A percentile compares a stretch with the other conserved stretches of the same genome.
Conservation (phyloP, 306 rosid genomes). For the Hippophae rhamnoides region DNA sequence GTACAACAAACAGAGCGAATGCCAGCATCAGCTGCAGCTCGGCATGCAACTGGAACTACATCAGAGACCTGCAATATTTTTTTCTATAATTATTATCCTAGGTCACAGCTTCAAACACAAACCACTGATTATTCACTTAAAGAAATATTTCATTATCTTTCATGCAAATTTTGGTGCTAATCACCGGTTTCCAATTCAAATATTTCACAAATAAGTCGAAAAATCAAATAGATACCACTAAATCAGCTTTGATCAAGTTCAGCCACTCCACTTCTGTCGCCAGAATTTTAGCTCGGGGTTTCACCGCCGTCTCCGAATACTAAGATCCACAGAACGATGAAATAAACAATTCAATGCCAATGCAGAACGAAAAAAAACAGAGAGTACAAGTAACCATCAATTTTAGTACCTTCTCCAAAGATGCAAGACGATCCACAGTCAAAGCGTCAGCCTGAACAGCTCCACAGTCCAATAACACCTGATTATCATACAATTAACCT, state of each 20-base stretch:
- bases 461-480: slow-evolving; percentile 93
- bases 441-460: slow-evolving; percentile 97
- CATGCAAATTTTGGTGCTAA: neutral
- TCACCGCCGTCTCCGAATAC: slow-evolving; percentile 90
- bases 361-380: neutral
- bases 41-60: slow-evolving; percentile 95
- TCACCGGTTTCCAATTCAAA: neutral
- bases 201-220: slow-evolving; percentile 3
- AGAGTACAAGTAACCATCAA: neutral
- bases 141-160: too few relatives aligned
- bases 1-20: slow-evolving; percentile 95
- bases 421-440: slow-evolving; percentile 94
- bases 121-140: too few relatives aligned
- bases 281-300: slow-evolving; percentile 72
- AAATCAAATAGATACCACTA: slow-evolving; percentile 55
- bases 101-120: neutral
- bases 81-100: slow-evolving; percentile 11
- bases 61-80: slow-evolving; percentile 60
- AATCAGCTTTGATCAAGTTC: slow-evolving; percentile 75
- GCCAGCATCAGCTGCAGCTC: slow-evolving; percentile 97
- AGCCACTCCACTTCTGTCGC: slow-evolving; percentile 76
- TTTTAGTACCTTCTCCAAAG: slow-evolving; percentile 67
- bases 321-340: slow-evolving; percentile 1
- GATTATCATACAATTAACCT: neutral
- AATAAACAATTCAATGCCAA: neutral